phyloP scores from a whole-genome alignment of 208 protist genomes.

The Balamuthia mandrillaris region DNA sequence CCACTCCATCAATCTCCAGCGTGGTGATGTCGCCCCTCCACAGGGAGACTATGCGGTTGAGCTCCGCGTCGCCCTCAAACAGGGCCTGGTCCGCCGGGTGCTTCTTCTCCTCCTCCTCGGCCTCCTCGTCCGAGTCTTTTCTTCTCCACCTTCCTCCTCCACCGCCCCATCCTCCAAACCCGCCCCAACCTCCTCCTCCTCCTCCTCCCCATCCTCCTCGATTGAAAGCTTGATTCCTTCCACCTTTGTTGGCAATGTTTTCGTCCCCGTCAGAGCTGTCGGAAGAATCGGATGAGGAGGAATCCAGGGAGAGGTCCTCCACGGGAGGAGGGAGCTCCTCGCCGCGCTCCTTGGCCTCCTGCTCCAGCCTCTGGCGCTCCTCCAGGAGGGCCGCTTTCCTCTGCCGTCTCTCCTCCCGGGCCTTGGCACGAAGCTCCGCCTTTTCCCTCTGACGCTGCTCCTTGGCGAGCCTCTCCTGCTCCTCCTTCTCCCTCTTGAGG shows the following conservation, averaged over 20 bases:
- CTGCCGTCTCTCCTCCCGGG: not conserved
- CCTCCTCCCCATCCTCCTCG: not conserved
- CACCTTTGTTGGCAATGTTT: not conserved
- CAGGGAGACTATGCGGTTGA: slow-evolving; percentile 39
- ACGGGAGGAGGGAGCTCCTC: too few species aligned
- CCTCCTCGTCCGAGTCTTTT: not conserved
- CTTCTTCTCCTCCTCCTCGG: not conserved
- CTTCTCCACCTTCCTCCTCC: not conserved
- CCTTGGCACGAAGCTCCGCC: not conserved
- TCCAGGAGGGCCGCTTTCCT: not conserved
- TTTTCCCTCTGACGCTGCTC: not conserved
- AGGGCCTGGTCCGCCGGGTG: not conserved
- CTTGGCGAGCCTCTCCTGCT: not conserved
- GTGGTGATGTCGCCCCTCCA: slow-evolving; percentile 78
- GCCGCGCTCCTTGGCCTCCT: not conserved
- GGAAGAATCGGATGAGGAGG: too few species aligned
- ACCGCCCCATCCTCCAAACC: not conserved
- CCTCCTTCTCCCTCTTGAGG: not conserved
- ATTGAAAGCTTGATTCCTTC: not conserved
- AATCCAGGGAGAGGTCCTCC: too few species aligned
- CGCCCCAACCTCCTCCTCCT: not conserved
- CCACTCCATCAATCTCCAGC: slow-evolving; percentile 49
- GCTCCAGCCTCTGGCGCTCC: not conserved
- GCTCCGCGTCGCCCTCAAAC: not conserved
- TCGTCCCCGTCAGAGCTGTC: not conserved